Base-by-base conservation (phyloP, 345 rosid genomes). In the Citrus mangshanensis region DNA sequence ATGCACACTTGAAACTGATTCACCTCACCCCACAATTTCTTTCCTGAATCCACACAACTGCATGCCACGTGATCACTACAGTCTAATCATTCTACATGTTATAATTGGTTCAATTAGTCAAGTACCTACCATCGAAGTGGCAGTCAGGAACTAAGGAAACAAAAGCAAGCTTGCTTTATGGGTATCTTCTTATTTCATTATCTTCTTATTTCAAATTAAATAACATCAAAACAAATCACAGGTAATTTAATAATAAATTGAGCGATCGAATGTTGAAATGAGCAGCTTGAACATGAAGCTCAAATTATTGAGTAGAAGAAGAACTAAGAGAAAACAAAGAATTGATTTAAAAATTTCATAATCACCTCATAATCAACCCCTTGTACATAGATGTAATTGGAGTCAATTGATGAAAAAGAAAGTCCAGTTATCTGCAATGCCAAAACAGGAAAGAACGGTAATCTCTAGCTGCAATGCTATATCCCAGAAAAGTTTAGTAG, bases 311-410 rank as follows among this genome's bases (percentile, higher is more conserved):
- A 80, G 63, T 24, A 55, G 27, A 75, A 37, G 6, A 13, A 42
- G 3, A 61, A 25, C 2, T 46, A 61, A 34, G 19, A 25, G 55
- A 32, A 66, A 68, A 70, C 5, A 6, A 6, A 72, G 9, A 24
- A 28, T 28, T 4, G 78, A 35, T 28, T 66, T 19, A 27, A 28
- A 63, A 70, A 75, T 37, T 79, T 22, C 64, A 68, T 25, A 81
- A 78, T 85, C 74, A 89, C 93, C 95, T 90, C 95, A 81, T 89
- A 90, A 81, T 92, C 93, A 70, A 89, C 81, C 60, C 93, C 95
- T 79, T 90, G 92, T 61, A 92, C 70, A 64, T 86, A 89, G 82
- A 90, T 85, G 77, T 85, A 89, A 77, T 86, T 76, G 1, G 91
- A 72, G 81, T 89, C 78, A 22, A 92, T 65, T 10, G 92, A 90